Conservation (phyloP, 2,329 filamentous ascomycete species). For the Pyricularia sp. region DNA sequence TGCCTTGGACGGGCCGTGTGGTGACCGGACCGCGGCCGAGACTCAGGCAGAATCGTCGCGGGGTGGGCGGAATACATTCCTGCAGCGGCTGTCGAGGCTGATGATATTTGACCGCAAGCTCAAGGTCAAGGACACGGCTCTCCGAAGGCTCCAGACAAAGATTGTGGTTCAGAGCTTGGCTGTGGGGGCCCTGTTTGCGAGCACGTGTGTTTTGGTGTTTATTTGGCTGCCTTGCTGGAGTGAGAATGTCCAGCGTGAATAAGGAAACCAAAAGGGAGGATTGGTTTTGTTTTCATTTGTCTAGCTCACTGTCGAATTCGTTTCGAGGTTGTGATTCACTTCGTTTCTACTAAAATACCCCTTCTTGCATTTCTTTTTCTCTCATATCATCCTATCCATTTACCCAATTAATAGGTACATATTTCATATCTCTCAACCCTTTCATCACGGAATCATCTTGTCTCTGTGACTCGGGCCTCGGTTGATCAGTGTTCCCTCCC, state of each 20-base stretch:
- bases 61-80: conserved; percentile 9
- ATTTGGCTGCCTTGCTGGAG: conserved; percentile 34
- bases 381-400: too few relatives aligned
- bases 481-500: too few relatives aligned
- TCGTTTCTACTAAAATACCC: not conserved
- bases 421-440: too few relatives aligned
- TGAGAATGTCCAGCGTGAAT: conserved; percentile 12
- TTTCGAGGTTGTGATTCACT: not conserved
- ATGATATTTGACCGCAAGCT: conserved; percentile 39
- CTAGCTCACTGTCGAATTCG: too few relatives aligned
- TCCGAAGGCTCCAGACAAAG: conserved; percentile 32
- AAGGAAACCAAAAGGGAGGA: too few relatives aligned
- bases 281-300: not conserved
- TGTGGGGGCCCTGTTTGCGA: conserved; percentile 27
- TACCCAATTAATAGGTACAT: too few relatives aligned
- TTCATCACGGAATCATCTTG: too few relatives aligned
- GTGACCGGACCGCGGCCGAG: conserved; percentile 9
- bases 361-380: not conserved
- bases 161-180: conserved; percentile 32
- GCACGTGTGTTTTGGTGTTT: conserved; percentile 26
- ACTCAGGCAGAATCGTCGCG: not conserved
- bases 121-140: conserved; percentile 31
- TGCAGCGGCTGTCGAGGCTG: conserved; percentile 23
- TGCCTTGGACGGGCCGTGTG: conserved; percentile 9
- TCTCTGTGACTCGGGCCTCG: too few relatives aligned